Evolutionary conservation across 257 asterid genomes (phyloP).

Genomic region (Petunia axillaris): DNA sequence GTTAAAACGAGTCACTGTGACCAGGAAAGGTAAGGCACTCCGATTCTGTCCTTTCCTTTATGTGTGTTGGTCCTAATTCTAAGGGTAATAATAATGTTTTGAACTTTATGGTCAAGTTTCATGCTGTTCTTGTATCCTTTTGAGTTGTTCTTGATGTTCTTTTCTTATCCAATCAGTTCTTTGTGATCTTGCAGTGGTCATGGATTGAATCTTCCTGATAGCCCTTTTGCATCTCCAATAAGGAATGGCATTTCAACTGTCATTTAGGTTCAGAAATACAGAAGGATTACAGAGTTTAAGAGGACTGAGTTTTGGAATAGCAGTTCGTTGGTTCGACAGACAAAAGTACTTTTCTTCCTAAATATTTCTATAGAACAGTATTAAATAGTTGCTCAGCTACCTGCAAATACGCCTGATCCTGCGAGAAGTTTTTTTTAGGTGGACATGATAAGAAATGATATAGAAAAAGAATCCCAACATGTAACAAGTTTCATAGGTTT

Average conservation of each 20-base stretch:
- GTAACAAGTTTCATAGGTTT: constrained; percentile 11
- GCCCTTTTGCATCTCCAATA: constrained; percentile 63
- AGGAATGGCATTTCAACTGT: constrained; percentile 61
- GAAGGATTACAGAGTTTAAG: constrained; percentile 7
- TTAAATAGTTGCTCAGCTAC: not conserved
- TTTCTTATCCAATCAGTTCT: not conserved
- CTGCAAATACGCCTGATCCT: constrained; percentile 10
- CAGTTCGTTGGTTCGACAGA: not conserved
- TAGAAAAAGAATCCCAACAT: not conserved
- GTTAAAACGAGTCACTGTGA: constrained; percentile 17
- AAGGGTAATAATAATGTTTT: too few species aligned
- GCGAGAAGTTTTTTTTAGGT: not conserved
- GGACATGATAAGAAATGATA: constrained; percentile 14
- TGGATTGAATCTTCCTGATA: constrained; percentile 72
- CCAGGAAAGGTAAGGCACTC: constrained; percentile 32
- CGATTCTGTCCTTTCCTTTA: constrained; percentile 32
- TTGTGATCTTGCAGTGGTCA: constrained; percentile 44
- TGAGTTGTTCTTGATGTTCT: not conserved
- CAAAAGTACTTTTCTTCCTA: not conserved
- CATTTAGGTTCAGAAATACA: constrained; percentile 42
- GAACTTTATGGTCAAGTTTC: not conserved
- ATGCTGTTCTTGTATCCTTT: not conserved
- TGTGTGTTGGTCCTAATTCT: not conserved
- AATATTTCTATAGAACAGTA: constrained; percentile 20
- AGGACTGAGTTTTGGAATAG: constrained; percentile 6